phyloP scores from a whole-genome alignment of 2,329 filamentous ascomycete genomes.

The Periconia macrospinosa region DNA sequence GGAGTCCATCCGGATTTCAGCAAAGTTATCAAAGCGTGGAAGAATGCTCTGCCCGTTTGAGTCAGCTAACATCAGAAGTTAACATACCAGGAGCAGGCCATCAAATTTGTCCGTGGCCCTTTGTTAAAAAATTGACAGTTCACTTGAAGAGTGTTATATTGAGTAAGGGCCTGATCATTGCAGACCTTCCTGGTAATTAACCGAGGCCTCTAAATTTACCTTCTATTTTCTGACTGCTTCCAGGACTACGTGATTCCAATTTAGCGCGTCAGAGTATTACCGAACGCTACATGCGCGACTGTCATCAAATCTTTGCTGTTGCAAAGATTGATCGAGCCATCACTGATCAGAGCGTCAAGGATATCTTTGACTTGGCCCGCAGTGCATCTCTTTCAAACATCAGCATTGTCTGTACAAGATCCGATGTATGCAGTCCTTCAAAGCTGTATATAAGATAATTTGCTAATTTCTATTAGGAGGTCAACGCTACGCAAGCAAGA shows the following conservation, averaged over 20 bases:
- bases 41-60: constrained; percentile 42
- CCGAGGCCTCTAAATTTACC: constrained; percentile 7
- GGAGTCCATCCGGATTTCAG: constrained; percentile 18
- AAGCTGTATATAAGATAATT: not conserved
- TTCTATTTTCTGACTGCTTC: not conserved
- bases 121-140: constrained; percentile 51
- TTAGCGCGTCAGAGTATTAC: constrained; percentile 48
- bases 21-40: constrained; percentile 41
- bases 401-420: constrained; percentile 23
- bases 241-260: constrained; percentile 54
- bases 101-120: constrained; percentile 46
- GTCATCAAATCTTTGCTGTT: constrained; percentile 53
- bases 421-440: constrained; percentile 32
- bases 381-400: constrained; percentile 40
- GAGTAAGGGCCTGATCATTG: constrained; percentile 52
- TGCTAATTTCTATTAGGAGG: not conserved
- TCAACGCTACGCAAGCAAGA: constrained; percentile 13
- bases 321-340: constrained; percentile 47
- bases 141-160: constrained; percentile 50
- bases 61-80: constrained; percentile 44
- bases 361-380: constrained; percentile 47
- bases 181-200: constrained; percentile 51
- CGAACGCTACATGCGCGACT: constrained; percentile 49
- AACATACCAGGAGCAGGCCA: not conserved
- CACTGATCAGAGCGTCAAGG: constrained; percentile 46